Evolutionary conservation across 2,329 filamentous ascomycete species (phyloP).

Genomic region (Parafenestella ontariensis): DNA sequence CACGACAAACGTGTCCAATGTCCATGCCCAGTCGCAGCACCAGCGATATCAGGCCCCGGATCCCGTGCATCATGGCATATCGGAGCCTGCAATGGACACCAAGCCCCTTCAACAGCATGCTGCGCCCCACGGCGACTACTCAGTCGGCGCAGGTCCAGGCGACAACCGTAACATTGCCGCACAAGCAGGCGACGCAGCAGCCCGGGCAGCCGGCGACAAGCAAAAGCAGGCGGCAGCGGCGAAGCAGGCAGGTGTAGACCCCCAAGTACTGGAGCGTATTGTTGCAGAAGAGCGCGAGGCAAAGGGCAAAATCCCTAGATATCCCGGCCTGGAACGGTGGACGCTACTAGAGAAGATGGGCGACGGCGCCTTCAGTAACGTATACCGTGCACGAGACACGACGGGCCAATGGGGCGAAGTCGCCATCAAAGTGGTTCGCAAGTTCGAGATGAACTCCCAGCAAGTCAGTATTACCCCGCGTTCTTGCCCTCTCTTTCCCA

Average conservation of each 20-base stretch:
- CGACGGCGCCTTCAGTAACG: slow-evolving; percentile 98
- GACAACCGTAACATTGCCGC: slow-evolving; percentile 70
- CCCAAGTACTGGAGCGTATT: slow-evolving; percentile 78
- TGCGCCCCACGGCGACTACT: slow-evolving; percentile 64
- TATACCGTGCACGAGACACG: slow-evolving; percentile 85
- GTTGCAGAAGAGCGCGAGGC: slow-evolving; percentile 90
- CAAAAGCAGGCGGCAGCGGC: slow-evolving; percentile 62
- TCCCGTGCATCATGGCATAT: slow-evolving; percentile 63
- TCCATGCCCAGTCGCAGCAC: slow-evolving; percentile 66
- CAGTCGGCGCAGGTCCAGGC: slow-evolving; percentile 66
- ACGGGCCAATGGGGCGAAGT: slow-evolving; percentile 77
- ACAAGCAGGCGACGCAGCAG: slow-evolving; percentile 70
- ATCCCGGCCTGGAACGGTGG: slow-evolving; percentile 86
- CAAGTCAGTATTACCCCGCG: slow-evolving; percentile 75
- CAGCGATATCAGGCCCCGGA: slow-evolving; percentile 59
- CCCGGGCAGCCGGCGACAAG: slow-evolving; percentile 67
- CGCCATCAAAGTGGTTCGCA: slow-evolving; percentile 98
- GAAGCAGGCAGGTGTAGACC: slow-evolving; percentile 60
- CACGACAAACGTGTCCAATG: slow-evolving; percentile 67
- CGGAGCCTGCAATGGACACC: slow-evolving; percentile 64
- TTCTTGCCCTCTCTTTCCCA: slow-evolving; percentile 39
- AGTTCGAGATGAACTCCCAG: slow-evolving; percentile 98
- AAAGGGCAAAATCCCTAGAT: slow-evolving; percentile 83
- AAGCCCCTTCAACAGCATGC: slow-evolving; percentile 61
- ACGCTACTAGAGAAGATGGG: slow-evolving; percentile 95